Percentiles rank a stretch among this genome's conserved stretches.
Conservation (phyloP, 306 rosid genomes). For the Casuarina equisetifolia region DNA sequence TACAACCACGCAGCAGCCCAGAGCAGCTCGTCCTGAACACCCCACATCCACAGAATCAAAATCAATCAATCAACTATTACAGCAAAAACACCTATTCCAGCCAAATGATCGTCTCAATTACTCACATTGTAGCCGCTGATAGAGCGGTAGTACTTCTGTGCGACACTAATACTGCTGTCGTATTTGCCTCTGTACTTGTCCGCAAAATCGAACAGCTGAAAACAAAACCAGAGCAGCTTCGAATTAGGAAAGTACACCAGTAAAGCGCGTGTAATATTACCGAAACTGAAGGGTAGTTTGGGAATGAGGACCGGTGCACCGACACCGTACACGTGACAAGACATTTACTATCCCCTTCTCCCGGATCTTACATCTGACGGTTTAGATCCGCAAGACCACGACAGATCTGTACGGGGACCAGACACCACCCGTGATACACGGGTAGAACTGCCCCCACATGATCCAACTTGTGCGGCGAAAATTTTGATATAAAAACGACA, state of each 20-base stretch:
- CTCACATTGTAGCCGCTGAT: constrained; percentile 89
- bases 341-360: constrained; percentile 18
- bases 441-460: constrained; percentile 15
- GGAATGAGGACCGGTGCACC: constrained; percentile 34
- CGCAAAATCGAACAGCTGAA: constrained; percentile 88
- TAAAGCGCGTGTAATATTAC: neutral
- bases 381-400: constrained; percentile 22
- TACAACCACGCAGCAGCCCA: constrained; percentile 99
- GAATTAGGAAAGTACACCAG: neutral
- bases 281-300: neutral
- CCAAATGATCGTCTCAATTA: neutral
- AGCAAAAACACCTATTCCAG: no score
- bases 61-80: no score
- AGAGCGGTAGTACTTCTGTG: constrained; percentile 84
- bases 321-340: constrained; percentile 57
- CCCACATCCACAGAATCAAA: neutral
- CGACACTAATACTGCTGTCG: constrained; percentile 80
- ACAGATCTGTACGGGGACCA: constrained; percentile 29
- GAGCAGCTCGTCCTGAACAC: constrained; percentile 73
- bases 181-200: constrained; percentile 93
- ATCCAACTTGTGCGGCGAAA: constrained; percentile 37
- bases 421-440: constrained; percentile 23
- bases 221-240: neutral
- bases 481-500: neutral
- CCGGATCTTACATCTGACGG: constrained; percentile 39